Percentiles rank a stretch among this genome's conserved stretches.
Evolutionary conservation across 2,329 filamentous ascomycete genomes (phyloP).

Genomic region (Trichoderma endophyticum): DNA sequence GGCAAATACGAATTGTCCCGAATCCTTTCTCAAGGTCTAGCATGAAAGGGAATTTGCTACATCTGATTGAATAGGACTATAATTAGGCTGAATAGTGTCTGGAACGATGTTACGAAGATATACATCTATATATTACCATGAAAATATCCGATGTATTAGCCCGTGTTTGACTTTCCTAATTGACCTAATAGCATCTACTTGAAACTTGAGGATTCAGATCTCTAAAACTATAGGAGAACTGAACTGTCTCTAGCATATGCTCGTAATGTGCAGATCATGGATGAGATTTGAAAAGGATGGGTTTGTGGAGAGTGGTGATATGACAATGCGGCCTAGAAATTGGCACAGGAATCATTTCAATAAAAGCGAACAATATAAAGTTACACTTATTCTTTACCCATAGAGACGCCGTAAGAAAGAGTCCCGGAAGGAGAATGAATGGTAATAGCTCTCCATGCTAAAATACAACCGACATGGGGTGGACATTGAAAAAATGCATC

Average conservation of each 20-base stretch:
- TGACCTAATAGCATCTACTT: background rate
- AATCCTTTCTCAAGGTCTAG: background rate
- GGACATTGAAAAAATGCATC: background rate
- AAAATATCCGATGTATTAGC: background rate
- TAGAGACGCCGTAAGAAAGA: background rate
- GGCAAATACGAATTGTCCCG: background rate
- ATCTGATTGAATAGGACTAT: no score
- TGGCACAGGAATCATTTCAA: background rate
- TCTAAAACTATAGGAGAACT: background rate
- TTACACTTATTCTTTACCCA: background rate
- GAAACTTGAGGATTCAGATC: background rate
- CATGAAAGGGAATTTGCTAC: background rate
- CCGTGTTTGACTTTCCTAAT: background rate
- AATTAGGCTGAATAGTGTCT: constrained; percentile 1
- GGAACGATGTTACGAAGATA: background rate
- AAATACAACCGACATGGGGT: background rate
- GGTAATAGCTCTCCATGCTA: background rate
- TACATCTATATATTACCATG: background rate
- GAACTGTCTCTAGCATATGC: background rate
- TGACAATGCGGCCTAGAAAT: fast-evolving
- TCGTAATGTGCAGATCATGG: no score
- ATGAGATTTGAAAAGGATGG: background rate
- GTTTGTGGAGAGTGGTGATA: fast-evolving
- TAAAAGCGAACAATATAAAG: fast-evolving
- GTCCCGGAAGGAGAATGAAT: background rate